phyloP scores from a whole-genome alignment of 306 rosid species.

The Vigna reflexopilosa region DNA sequence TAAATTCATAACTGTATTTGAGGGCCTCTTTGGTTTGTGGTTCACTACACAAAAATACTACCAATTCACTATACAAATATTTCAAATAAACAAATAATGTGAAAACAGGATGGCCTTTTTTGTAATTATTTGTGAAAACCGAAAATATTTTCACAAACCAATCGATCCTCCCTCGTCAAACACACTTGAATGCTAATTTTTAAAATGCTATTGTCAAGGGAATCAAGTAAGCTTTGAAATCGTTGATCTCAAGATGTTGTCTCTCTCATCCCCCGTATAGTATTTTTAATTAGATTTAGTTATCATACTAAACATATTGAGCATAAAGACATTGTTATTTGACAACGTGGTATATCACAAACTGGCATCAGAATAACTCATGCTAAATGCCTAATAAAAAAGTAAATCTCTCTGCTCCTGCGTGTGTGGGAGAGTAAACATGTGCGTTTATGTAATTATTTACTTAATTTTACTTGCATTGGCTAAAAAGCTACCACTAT shows the following conservation, averaged over 20 bases:
- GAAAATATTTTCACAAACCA: background rate
- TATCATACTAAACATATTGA: background rate
- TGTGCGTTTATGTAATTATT: background rate
- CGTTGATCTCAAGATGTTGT: background rate
- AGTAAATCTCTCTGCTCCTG: conserved; percentile 1
- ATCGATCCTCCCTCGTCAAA: background rate
- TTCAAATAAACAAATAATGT: background rate
- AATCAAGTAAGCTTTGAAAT: background rate
- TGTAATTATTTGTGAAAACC: background rate
- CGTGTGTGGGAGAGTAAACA: background rate
- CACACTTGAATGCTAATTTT: background rate
- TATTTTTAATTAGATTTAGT: background rate
- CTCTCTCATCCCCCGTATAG: background rate
- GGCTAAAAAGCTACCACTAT: background rate
- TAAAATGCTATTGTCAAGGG: conserved; percentile 3
- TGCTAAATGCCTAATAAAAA: background rate
- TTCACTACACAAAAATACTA: conserved; percentile 4
- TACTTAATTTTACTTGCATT: conserved; percentile 27
- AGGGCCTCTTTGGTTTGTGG: background rate
- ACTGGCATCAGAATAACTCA: background rate
- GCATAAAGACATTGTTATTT: background rate
- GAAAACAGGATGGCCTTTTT: background rate
- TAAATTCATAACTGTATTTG: background rate
- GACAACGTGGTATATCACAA: background rate
- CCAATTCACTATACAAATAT: background rate